Conservation (phyloP, 768 basidiomycete genomes). For the Nevesoporus exiguus region DNA sequence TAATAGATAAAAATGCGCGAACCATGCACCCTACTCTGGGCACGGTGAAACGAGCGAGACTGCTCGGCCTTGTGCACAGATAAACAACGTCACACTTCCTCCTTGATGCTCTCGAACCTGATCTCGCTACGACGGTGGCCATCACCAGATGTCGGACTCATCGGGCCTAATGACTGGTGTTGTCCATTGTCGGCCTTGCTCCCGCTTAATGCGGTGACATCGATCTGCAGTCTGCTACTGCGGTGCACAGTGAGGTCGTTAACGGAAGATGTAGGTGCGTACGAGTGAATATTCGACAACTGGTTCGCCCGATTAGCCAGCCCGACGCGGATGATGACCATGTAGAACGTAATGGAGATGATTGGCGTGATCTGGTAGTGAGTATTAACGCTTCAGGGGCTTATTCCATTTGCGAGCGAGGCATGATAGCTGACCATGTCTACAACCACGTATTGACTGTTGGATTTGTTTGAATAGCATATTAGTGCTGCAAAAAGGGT, state of each 20-base stretch:
- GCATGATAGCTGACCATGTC: conserved; percentile 29
- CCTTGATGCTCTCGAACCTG: background rate
- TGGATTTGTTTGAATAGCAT: conserved; percentile 27
- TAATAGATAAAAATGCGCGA: no score
- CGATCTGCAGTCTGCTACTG: conserved; percentile 4
- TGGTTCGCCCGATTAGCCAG: conserved; percentile 3
- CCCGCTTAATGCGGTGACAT: background rate
- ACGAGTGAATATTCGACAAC: background rate
- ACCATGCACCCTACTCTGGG: background rate
- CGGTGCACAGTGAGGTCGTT: background rate
- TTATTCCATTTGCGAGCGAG: background rate
- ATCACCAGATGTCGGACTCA: background rate
- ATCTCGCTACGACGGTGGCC: background rate
- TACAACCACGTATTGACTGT: conserved; percentile 34
- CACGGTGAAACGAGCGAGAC: background rate
- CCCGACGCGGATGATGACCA: conserved; percentile 41
- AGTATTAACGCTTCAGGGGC: background rate
- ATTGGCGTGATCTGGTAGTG: conserved; percentile 35
- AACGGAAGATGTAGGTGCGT: background rate
- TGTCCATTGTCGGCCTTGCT: background rate
- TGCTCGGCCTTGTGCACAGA: background rate
- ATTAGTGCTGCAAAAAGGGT: conserved; percentile 33
- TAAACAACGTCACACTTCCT: background rate
- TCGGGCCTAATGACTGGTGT: background rate
- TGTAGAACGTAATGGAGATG: conserved; percentile 42